Conservation (phyloP, 371 early-diverging fungal genomes). For the Circinella umbellata region DNA sequence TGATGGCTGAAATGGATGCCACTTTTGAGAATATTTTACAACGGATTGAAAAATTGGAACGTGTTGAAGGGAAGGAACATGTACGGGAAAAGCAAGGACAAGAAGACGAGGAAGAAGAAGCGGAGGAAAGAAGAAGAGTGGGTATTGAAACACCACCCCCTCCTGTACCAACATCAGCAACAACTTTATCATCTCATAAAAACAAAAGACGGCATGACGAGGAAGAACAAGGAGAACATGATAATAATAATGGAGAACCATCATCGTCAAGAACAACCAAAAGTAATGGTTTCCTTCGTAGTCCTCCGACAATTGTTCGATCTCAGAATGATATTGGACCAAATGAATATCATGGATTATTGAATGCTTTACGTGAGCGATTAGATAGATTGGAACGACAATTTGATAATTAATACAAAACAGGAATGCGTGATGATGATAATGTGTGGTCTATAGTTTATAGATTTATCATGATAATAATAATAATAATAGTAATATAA, state of each 20-base stretch:
- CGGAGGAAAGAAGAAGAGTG: not conserved
- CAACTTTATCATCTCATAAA: not conserved
- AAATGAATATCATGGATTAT: slow-evolving; percentile 17
- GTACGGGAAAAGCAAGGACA: not conserved
- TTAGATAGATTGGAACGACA: slow-evolving; percentile 42
- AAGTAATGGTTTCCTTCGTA: slow-evolving; percentile 9
- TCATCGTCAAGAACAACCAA: not conserved
- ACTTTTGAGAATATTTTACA: slow-evolving; percentile 33
- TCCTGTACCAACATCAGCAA: slow-evolving; percentile 4
- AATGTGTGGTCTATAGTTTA: not conserved
- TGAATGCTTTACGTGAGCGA: slow-evolving; percentile 38
- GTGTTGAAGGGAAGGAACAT: slow-evolving; percentile 14
- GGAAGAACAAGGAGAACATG: not conserved
- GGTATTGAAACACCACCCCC: slow-evolving; percentile 13
- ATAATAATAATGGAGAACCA: not conserved
- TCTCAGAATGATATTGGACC: slow-evolving; percentile 36
- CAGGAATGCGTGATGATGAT: not conserved
- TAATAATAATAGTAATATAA: not conserved
- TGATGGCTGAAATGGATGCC: slow-evolving; percentile 42
- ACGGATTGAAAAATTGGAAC: slow-evolving; percentile 28
- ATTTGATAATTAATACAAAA: slow-evolving; percentile 19
- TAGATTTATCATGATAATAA: not conserved
- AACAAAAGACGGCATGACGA: not conserved
- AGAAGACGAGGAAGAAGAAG: slow-evolving; percentile 1
- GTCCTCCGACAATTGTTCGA: slow-evolving; percentile 32